Base-by-base conservation (phyloP, 2,329 filamentous ascomycete genomes). In the Fusarium sp. region DNA sequence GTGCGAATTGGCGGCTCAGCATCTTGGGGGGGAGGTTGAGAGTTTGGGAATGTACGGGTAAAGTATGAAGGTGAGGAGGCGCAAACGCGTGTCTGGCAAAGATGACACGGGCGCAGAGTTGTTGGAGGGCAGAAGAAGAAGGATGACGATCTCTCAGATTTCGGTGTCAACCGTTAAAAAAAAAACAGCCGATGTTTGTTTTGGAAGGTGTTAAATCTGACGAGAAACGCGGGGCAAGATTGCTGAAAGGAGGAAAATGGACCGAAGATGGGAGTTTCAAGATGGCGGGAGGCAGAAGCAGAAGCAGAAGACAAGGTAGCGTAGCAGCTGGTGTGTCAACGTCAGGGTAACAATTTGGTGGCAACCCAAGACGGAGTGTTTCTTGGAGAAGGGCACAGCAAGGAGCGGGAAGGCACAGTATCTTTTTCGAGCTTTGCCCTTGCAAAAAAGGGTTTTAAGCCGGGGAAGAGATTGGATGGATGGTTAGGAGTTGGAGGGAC, bases 1-100 rank as follows among this genome's bases (percentile, higher is more conserved):
- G 88, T 76, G 87, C 79, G 76, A 91, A 80, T 79, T 87, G 86
- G 78, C 83, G 85, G 72, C 84, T 84, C 75, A 89, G 80, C 87
- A 89, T 89, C 70, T 71, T 80, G 78, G 70, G 55, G 60, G 27
- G 78, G 70, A 57, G 60, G 31, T 64, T 77, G 76, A 86, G 69
- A 77, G 65, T 66, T 67, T 67, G 69, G 69, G 20, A 61, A 58
- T 69, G 55, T 55, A 67, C 53, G 62, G 38, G 62, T 22, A 71
- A 72, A 67, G 69, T 73, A 36, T 71, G 55, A 57, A 44, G 14
- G 14, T 20, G 14, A 49, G 40, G 53, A 44, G 62, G 72, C 69
- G 69, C 63, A 71, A 71, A 70, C 61, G 62, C 49, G 72, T 75
- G 72, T 70, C 62, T 56, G 53, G 61, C 49, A 66, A 69, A 74